These are phyloP conservation scores for Acer yangbiense DNA, from an alignment of 345 rosid species.

Conservation along the genomic window DNA sequence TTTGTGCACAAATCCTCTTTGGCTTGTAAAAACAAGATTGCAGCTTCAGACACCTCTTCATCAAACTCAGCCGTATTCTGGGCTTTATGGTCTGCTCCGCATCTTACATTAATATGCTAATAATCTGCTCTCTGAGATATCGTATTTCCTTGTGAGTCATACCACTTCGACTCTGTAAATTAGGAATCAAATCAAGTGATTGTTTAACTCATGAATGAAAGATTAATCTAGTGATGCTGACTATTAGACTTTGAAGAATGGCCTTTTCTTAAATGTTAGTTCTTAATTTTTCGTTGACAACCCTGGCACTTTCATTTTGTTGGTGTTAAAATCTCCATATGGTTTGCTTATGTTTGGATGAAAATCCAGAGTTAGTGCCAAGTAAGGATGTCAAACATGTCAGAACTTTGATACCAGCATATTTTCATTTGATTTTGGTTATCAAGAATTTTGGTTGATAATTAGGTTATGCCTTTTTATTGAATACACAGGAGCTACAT, in stretches of 20 bases:
- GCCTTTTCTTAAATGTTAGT: neutral
- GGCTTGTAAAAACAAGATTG: conserved; percentile 95
- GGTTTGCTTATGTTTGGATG: neutral
- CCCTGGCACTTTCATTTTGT: neutral
- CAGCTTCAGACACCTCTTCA: conserved; percentile 94
- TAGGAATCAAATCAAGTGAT: conserved; percentile 18
- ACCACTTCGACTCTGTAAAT: conserved; percentile 20
- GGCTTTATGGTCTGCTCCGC: conserved; percentile 68
- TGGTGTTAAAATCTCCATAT: neutral
- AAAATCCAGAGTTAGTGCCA: conserved; percentile 1
- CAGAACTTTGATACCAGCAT: neutral
- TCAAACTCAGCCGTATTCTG: conserved; percentile 71
- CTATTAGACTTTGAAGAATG: neutral
- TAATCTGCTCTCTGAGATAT: conserved; percentile 28
- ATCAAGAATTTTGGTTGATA: neutral
- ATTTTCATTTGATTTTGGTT: neutral
- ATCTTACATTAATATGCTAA: conserved; percentile 38
- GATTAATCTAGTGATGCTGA: conserved; percentile 3
- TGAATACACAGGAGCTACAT: neutral
- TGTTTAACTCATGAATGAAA: conserved; percentile 7
- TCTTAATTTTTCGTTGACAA: neutral
- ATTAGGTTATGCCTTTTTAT: neutral
- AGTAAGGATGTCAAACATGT: conserved; percentile 7
- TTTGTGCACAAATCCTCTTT: conserved; percentile 87
- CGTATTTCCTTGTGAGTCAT: conserved; percentile 29